phyloP scores from a whole-genome alignment of 352 stramenopile genomes.

The Albugo laibachii region DNA sequence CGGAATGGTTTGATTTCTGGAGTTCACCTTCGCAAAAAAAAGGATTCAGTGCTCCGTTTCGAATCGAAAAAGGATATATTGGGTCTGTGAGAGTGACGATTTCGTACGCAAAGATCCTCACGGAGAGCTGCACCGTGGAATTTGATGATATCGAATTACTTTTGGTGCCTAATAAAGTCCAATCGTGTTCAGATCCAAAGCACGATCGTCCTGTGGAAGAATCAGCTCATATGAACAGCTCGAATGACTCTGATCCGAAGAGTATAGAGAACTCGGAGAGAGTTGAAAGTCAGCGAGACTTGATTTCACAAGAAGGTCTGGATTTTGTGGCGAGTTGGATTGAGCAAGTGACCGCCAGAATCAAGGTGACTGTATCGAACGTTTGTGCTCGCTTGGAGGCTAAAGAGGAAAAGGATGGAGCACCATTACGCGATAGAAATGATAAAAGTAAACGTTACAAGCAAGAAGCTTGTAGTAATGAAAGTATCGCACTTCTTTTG shows the following conservation, averaged over 20 bases:
- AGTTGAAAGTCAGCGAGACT: slow-evolving; percentile 28
- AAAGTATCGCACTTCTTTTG: slow-evolving; percentile 48
- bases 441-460: slow-evolving; percentile 9
- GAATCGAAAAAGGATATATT: slow-evolving; percentile 71
- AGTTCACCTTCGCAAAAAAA: slow-evolving; percentile 5
- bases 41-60: slow-evolving; percentile 46
- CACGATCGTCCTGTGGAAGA: neutral
- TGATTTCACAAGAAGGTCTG: slow-evolving; percentile 75
- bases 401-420: neutral
- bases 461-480: slow-evolving; percentile 14
- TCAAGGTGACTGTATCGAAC: slow-evolving; percentile 77
- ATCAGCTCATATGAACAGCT: neutral
- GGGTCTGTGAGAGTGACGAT: slow-evolving; percentile 68
- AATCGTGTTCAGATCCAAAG: neutral
- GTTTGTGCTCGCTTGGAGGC: slow-evolving; percentile 65
- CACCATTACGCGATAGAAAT: neutral
- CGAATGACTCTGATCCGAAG: neutral
- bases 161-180: slow-evolving; percentile 26
- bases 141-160: slow-evolving; percentile 80
- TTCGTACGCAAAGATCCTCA: slow-evolving; percentile 77
- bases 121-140: slow-evolving; percentile 71
- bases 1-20: slow-evolving; percentile 15
- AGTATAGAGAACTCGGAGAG: slow-evolving; percentile 1
- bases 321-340: slow-evolving; percentile 83
- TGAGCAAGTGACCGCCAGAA: slow-evolving; percentile 78